Base-by-base conservation (phyloP, 2,329 filamentous ascomycete species). In the Fusarium staphyleae region DNA sequence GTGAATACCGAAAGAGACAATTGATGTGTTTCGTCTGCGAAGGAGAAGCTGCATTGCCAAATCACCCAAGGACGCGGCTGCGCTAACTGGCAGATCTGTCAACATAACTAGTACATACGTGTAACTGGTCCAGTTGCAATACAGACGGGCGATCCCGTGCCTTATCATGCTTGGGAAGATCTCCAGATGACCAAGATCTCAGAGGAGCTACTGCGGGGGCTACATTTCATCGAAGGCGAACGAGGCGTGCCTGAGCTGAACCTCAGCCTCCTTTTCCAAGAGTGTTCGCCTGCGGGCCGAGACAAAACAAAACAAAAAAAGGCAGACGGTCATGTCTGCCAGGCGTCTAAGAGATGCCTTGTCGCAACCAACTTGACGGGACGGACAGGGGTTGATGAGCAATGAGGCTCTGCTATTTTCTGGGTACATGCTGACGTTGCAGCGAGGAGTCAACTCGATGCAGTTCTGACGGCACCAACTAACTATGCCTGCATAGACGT, bases 21-120 rank as follows among this genome's bases (percentile, higher is more conserved):
- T 24, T 8, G 19, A 28, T 16, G 13, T 11, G 29, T 48, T 32
- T 57, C 13, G 26, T 15, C 45, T 36, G 18, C 3, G 22, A 18
- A 14, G 12, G 16, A 15, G 6, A 5, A 10, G 2, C 16, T 10
- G 11, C 43, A 57, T 42, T 32, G 14, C 12, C 52, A 48, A 60
- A 45, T 45, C 46, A 60, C 34, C 24, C 8, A n/a, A 22, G 29
- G n/a, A 26, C n/a, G 30, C 46, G 44, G 48, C 44, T 62, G 43
- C 43, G 34, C 43, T 10, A 45, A 28, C n/a, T 28, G 32, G 19
- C 32, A 19, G n/a, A 6, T 10, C 28, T 33, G 11, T 29, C 18
- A 29, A 3, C n/a, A n/a, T n/a, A n/a, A n/a, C n/a, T n/a, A n/a
- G n/a, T n/a, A n/a, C n/a, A n/a, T 33, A n/a, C 14, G 26, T 13